Evolutionary conservation across 192 early-diverging fungal species (phyloP).

Genomic region (Spinellus fusiger): DNA sequence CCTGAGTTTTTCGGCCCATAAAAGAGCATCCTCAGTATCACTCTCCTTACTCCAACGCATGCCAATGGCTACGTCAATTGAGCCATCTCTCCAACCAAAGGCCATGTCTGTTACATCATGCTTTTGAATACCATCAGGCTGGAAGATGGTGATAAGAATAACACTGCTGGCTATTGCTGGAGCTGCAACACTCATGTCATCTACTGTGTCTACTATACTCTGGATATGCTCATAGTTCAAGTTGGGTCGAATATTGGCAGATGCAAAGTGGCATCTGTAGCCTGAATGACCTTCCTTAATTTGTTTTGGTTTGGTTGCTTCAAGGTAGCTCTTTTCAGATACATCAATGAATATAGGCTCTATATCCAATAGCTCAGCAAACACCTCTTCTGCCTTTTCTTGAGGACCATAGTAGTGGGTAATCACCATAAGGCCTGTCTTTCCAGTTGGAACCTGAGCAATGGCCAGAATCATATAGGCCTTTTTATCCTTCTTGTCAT

Average conservation of each 20-base stretch:
- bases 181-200: not conserved
- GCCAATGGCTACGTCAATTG: conserved; percentile 18
- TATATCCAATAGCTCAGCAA: conserved; percentile 14
- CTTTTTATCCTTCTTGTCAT: conserved; percentile 15
- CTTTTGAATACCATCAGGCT: conserved; percentile 14
- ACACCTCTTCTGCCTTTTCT: conserved; percentile 4
- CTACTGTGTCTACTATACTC: not conserved
- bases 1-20: conserved; percentile 14
- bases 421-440: conserved; percentile 4
- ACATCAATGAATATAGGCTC: not conserved
- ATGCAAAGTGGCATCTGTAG: conserved; percentile 11
- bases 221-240: conserved; percentile 8
- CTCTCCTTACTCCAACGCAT: conserved; percentile 11
- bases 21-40: not conserved
- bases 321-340: conserved; percentile 11
- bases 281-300: not conserved
- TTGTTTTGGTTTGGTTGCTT: conserved; percentile 8
- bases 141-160: conserved; percentile 1
- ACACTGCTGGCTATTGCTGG: conserved; percentile 7
- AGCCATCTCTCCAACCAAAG: conserved; percentile 17
- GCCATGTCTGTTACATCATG: conserved; percentile 10
- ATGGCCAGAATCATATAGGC: conserved; percentile 6
- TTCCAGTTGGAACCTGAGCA: not conserved
- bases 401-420: conserved; percentile 17
- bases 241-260: conserved; percentile 5